Evolutionary conservation across 257 asterid genomes (phyloP).

Genomic region (Forsythia viridissima): DNA sequence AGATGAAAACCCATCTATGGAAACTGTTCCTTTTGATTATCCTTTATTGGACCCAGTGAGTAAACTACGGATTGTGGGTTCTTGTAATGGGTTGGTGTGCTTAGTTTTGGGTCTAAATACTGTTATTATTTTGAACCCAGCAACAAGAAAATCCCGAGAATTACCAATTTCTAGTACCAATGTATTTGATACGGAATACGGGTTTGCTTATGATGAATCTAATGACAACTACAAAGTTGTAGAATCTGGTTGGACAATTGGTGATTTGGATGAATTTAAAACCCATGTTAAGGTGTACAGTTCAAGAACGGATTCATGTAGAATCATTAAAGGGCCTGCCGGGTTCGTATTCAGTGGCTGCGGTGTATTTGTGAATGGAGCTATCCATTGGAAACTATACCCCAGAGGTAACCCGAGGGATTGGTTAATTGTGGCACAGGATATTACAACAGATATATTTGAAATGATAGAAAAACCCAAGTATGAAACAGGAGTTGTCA

Average conservation of each 20-base stretch:
- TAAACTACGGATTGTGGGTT: background rate
- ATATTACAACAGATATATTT: conserved; percentile 17
- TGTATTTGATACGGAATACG: conserved; percentile 15
- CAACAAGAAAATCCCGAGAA: conserved; percentile 21
- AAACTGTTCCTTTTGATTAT: background rate
- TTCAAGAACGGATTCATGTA: conserved; percentile 33
- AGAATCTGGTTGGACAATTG: conserved; percentile 4
- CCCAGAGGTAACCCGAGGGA: background rate
- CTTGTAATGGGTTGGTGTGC: conserved; percentile 9
- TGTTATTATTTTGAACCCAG: conserved; percentile 36
- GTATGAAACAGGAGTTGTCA: background rate
- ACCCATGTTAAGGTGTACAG: conserved; percentile 29
- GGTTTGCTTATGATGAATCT: conserved; percentile 36
- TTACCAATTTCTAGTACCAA: conserved; percentile 20
- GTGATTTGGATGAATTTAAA: background rate
- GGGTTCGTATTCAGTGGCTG: conserved; percentile 10
- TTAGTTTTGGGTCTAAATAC: background rate
- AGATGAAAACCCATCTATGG: conserved; percentile 1
- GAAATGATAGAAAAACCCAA: conserved; percentile 7
- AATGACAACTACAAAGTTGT: conserved; percentile 43
- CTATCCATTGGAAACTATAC: conserved; percentile 33
- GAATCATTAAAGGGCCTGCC: conserved; percentile 4
- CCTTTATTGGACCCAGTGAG: background rate
- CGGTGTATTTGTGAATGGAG: conserved; percentile 23
- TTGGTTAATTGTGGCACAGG: conserved; percentile 25